Evolutionary conservation across 2,329 filamentous ascomycete species (phyloP), one percentile per base, ranked within the genome.

Genomic region (Penicillium sp.): DNA sequence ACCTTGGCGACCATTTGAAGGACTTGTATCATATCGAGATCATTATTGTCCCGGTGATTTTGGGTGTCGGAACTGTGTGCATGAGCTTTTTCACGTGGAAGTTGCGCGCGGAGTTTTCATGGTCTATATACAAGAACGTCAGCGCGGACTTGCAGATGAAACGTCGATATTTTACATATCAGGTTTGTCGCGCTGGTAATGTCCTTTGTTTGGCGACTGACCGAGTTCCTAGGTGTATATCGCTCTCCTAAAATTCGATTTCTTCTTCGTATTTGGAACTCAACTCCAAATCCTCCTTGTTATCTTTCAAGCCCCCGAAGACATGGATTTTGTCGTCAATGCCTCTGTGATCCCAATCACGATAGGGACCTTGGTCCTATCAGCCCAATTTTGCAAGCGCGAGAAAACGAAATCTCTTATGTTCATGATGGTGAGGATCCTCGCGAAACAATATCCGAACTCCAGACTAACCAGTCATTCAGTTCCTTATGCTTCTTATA

Each of bases 81-180:
- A 62, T 64, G 61, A 52, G 38, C 1, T 51, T 61, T 13, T 57
- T 64, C 24, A 62, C 61, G 10, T 64, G 61, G 61, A 61, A 59
- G 20, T 45, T 64, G 38, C 58, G 61, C 6, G 61, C 55, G 1
- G 61, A 64, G 11, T 61, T 61, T 32, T 62, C 61, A 1, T 64
- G 61, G 61, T 61, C 54, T 16, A 64, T 64, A 29, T 64, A 64
- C 49, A 62, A 64, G 43, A 59, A 58, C 26, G 62, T 64, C 52
- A 64, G 60, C 13, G 61, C 61, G 1, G 61, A 64, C 48, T 35
- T 64, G 37, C 60, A 58, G 47, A 64, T 64, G 61, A 64, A 61
- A 48, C 59, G 60, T 18, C 55, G 60, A 37, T 64, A 64, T 50
- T 46, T 53, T 14, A 57, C 51, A 18, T 64, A 62, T 31, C 61